Conservation (phyloP, 2,329 filamentous ascomycete genomes). For the Cercospora zeae-maydis region DNA sequence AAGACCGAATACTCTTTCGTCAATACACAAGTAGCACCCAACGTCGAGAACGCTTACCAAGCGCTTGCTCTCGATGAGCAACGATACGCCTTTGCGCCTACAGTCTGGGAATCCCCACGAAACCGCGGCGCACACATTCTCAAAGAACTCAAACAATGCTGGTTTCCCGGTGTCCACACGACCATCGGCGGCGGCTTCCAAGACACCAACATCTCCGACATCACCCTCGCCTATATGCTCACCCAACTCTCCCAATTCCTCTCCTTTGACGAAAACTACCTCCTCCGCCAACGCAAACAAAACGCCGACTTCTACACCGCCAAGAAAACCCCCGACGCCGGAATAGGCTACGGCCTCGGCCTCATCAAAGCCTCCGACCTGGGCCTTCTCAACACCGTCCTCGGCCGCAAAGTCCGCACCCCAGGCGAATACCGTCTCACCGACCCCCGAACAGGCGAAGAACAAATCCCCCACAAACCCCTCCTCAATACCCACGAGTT, state of each 20-base stretch:
- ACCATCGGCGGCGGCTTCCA: slow-evolving; percentile 42
- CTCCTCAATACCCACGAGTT: slow-evolving; percentile 48
- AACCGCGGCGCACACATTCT: slow-evolving; percentile 32
- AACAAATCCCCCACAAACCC: slow-evolving; percentile 35
- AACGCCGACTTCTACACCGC: slow-evolving; percentile 44
- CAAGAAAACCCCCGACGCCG: slow-evolving; percentile 34
- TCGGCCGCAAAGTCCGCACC: slow-evolving; percentile 41
- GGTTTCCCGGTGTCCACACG: slow-evolving; percentile 44
- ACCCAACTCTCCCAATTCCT: slow-evolving; percentile 44
- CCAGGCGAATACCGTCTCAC: slow-evolving; percentile 45
- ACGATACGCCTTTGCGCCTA: slow-evolving; percentile 37
- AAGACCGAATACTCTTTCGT: slow-evolving; percentile 40
- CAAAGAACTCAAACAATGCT: slow-evolving; percentile 44
- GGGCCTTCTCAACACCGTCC: slow-evolving; percentile 42
- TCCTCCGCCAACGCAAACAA: slow-evolving; percentile 42
- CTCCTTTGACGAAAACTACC: slow-evolving; percentile 43
- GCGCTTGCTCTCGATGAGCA: slow-evolving; percentile 41
- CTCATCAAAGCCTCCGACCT: slow-evolving; percentile 42
- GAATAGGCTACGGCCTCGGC: slow-evolving; percentile 42
- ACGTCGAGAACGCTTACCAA: slow-evolving; percentile 41
- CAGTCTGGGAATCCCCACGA: slow-evolving; percentile 37
- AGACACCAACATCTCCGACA: slow-evolving; percentile 46
- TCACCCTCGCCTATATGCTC: slow-evolving; percentile 55
- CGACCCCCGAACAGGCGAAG: slow-evolving; percentile 40
- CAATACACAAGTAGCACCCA: slow-evolving; percentile 41